These are phyloP conservation scores for Syncephalastrum racemosum DNA, from an alignment of 371 early-diverging fungal species.

Conservation along the genomic window DNA sequence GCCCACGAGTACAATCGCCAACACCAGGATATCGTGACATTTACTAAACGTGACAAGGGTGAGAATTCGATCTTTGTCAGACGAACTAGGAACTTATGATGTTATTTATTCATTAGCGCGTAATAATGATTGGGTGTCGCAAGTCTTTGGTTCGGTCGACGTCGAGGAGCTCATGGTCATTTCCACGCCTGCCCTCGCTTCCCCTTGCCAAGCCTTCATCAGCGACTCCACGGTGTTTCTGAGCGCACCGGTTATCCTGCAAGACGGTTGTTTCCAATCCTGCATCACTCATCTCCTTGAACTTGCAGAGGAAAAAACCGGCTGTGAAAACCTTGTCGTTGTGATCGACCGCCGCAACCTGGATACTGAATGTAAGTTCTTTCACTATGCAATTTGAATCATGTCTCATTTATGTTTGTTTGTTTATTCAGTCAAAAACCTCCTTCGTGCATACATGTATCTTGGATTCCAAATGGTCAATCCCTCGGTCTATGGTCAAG, in stretches of 20 bases:
- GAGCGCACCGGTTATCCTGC: conserved; percentile 27
- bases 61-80: conserved; percentile 1
- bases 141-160: conserved; percentile 34
- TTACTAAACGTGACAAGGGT: conserved; percentile 14
- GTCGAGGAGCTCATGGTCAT: conserved; percentile 36
- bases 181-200: conserved; percentile 16
- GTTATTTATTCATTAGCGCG: background rate
- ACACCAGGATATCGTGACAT: conserved; percentile 15
- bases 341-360: conserved; percentile 22
- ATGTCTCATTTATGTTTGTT: background rate
- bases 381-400: background rate
- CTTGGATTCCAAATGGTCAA: conserved; percentile 52
- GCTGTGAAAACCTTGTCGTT: conserved; percentile 30
- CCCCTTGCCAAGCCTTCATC: conserved; percentile 47
- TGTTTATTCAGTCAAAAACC: conserved; percentile 6
- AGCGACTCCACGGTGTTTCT: conserved; percentile 43
- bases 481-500: conserved; percentile 42
- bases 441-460: conserved; percentile 50
- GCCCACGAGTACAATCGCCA: conserved; percentile 11
- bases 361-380: background rate
- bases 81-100: background rate
- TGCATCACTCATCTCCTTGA: conserved; percentile 43
- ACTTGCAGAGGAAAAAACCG: conserved; percentile 43
- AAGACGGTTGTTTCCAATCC: conserved; percentile 9
- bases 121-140: conserved; percentile 28